Base-by-base conservation (phyloP, 345 rosid species). In the Viola odorata region DNA sequence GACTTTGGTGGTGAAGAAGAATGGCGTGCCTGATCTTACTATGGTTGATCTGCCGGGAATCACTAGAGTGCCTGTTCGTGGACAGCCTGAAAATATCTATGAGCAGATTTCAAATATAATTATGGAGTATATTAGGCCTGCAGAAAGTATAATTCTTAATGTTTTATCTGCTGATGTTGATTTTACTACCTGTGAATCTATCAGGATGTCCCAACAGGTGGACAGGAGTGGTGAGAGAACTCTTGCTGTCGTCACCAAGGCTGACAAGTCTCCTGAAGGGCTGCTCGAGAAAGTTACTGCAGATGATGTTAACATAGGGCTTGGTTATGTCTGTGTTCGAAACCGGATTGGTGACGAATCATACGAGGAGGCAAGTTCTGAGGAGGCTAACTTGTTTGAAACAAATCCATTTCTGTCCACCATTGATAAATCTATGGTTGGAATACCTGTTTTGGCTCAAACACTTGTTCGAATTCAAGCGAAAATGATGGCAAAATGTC, bases 41-140 rank as follows among this genome's bases (percentile, higher is more conserved):
- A 80, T 82, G 83, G 78, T 84, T 6, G 86, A 81, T 75, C 80
- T 84, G 12, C 89, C 89, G 0, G 84, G 84, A 4, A 84, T 84
- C 55, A 84, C 82, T 0, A 53, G 84, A 13, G 80, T 81, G 13
- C 81, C 82, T 0, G 80, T 79, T 41, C 76, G 71, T 0, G 85
- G 82, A 1, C 89, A 84, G 58, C 81, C 89, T 3, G 78, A 75
- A 0, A 42, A 77, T 8, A 79, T 77, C 0, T 79, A 79, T 12
- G 84, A 81, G 50, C 82, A 81, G 68, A 74, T 81, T 0, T 38
- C 75, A 0, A 67, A 7, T 3, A 77, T 75, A 40, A 75, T 81
- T 0, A 69, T 73, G 80, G 82, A 75, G 37, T 77, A 73, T 36
- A 81, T 77, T 0, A 51, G 11, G 48, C 83, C 81, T 0, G 74